Evolutionary conservation across 192 early-diverging fungal species (phyloP), one percentile per base, ranked within the genome.

Genomic region (Haplosporangium gracile): DNA sequence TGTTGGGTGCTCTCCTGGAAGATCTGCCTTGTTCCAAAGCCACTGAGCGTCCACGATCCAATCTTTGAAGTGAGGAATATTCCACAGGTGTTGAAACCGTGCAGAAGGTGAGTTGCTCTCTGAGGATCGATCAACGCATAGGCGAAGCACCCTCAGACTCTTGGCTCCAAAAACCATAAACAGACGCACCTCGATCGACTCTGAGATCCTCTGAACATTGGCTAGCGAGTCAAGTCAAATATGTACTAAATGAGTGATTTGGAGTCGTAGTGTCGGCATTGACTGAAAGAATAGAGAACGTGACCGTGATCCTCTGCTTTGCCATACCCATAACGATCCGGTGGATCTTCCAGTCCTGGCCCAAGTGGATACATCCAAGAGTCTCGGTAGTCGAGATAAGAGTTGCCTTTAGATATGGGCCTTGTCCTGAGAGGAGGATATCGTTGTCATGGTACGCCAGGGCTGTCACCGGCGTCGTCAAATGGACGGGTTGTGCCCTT

Each of bases 1-100:
- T 24, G 86, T 79, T 45, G 77, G 74, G 34, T 24, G 53, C 39
- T 81, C 74, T 22, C 72, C 73, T 26, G 77, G 69, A 29, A 83
- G 71, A 57, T 82, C 77, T 1, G 79, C 89, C 49, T 90, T 78
- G 11, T 75, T 76, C 70, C 82, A 84, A 9, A 96, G 76, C 94
- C 95, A 97, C 51, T 94, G 93, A 5, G 90, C 91, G 76, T 96
- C 95, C 70, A 93, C 90, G 79, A 97, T 95, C 96, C 96, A 97
- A 85, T 97, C 95, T 8, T 81, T 88, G 65, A 93, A 88, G 18
- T 91, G 89, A 38, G 82, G 78, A 26, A 91, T 71, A 13, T 85
- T 72, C 73, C 86, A 74, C 51, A 74, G 34, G 40, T 89, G 40
- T 15, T 49, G 72, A 34, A 92, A 76, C 51, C 76, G 79, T 39